These are phyloP conservation scores for Pseudomicrostroma phylloplanum DNA, from an alignment of 1,284 basidiomycete genomes.

Conservation along the genomic window DNA sequence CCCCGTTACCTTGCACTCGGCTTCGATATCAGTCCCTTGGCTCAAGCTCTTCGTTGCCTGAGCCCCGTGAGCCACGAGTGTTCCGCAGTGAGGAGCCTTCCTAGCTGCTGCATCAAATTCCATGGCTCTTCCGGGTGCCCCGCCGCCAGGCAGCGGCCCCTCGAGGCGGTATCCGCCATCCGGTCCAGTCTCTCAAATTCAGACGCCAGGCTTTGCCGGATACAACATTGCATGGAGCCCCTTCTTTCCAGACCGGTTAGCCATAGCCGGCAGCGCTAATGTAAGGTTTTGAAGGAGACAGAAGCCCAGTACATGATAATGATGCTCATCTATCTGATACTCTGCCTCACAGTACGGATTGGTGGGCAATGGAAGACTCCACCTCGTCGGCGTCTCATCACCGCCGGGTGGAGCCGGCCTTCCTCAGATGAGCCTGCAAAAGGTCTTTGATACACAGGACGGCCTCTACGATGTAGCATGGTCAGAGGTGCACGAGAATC, in stretches of 20 bases:
- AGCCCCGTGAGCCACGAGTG: no score
- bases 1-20: no score
- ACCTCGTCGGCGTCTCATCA: constrained; percentile 19
- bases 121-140: no score
- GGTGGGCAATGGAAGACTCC: constrained; percentile 71
- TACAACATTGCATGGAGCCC: constrained; percentile 85
- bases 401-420: constrained; percentile 2
- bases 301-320: not conserved
- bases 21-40: no score
- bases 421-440: constrained; percentile 21
- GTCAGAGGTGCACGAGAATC: constrained; percentile 90
- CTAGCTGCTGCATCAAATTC: no score
- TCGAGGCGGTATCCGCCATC: not conserved
- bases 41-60: no score
- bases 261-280: constrained; percentile 83
- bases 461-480: constrained; percentile 85
- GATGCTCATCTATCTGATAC: not conserved
- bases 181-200: constrained; percentile 13
- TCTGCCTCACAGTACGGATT: constrained; percentile 63
- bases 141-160: no score
- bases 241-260: constrained; percentile 73
- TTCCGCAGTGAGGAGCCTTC: no score
- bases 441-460: constrained; percentile 79
- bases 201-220: constrained; percentile 64
- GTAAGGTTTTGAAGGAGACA: constrained; percentile 10